phyloP scores from a whole-genome alignment of 2,329 filamentous ascomycete species.

The Bipolaris cookei region DNA sequence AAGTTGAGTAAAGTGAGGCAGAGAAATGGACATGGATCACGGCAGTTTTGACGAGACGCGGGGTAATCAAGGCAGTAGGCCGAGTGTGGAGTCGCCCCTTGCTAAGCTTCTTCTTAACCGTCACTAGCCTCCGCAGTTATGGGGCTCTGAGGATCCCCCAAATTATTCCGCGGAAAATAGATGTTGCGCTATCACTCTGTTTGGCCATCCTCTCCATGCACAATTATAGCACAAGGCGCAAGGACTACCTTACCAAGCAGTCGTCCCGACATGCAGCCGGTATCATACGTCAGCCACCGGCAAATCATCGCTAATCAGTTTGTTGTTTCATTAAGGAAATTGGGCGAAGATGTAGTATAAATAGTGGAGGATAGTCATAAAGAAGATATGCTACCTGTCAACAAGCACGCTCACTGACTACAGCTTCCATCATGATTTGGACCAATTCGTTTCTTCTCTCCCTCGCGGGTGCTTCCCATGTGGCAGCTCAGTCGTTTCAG shows the following conservation, averaged over 20 bases:
- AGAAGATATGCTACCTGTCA: background rate
- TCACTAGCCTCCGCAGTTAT: background rate
- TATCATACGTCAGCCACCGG: slow-evolving; percentile 5
- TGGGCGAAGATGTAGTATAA: background rate
- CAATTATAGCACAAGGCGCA: background rate
- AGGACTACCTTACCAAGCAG: slow-evolving; percentile 5
- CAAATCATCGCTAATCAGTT: slow-evolving; percentile 2
- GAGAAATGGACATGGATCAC: slow-evolving; percentile 1
- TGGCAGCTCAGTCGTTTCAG: slow-evolving; percentile 24
- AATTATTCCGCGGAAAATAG: slow-evolving; percentile 11
- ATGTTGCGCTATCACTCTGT: background rate
- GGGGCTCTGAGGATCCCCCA: background rate
- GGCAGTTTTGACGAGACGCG: slow-evolving; percentile 20
- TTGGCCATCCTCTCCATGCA: background rate
- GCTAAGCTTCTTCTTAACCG: background rate
- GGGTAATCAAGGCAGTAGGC: slow-evolving; percentile 16
- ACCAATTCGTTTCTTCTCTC: slow-evolving; percentile 12
- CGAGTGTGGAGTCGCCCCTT: slow-evolving; percentile 16
- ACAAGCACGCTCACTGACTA: background rate
- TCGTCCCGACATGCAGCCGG: slow-evolving; percentile 1
- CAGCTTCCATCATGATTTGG: slow-evolving; percentile 5
- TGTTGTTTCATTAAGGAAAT: background rate
- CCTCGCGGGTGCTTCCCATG: slow-evolving; percentile 17
- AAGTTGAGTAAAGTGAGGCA: slow-evolving; percentile 11
- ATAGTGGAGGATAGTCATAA: background rate